phyloP scores from a whole-genome alignment of 371 early-diverging fungal species.

The Mucor racemosus region DNA sequence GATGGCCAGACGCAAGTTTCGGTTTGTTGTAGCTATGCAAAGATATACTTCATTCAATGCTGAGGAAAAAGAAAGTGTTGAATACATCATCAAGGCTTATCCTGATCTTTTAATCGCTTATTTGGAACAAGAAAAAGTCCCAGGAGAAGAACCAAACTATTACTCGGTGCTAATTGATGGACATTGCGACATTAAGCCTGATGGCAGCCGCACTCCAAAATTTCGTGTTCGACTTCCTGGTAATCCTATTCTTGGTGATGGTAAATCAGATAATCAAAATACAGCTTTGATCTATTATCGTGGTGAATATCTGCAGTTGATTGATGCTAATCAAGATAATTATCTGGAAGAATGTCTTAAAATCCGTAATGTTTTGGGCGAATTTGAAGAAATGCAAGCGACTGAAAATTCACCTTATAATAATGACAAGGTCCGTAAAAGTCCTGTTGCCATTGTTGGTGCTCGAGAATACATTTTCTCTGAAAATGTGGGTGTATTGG shows the following conservation, averaged over 20 bases:
- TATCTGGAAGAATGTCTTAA: slow-evolving; percentile 90
- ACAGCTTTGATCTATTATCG: slow-evolving; percentile 82
- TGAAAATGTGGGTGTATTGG: slow-evolving; percentile 85
- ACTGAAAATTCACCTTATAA: slow-evolving; percentile 67
- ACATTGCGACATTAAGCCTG: slow-evolving; percentile 60
- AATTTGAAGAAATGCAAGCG: slow-evolving; percentile 74
- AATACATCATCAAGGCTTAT: slow-evolving; percentile 76
- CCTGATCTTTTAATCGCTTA: slow-evolving; percentile 85
- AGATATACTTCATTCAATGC: slow-evolving; percentile 73
- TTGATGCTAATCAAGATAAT: slow-evolving; percentile 94
- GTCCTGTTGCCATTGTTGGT: slow-evolving; percentile 93
- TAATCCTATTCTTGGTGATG: slow-evolving; percentile 92
- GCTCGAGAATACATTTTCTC: slow-evolving; percentile 92
- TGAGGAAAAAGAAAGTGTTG: slow-evolving; percentile 81
- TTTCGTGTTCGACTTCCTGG: slow-evolving; percentile 85
- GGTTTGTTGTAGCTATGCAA: slow-evolving; percentile 89
- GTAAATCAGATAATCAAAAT: slow-evolving; percentile 93
- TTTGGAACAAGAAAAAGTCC: slow-evolving; percentile 68
- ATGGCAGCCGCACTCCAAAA: slow-evolving; percentile 73
- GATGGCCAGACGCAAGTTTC: slow-evolving; percentile 79
- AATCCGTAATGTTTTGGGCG: slow-evolving; percentile 83
- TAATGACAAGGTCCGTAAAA: slow-evolving; percentile 41
- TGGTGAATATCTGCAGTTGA: slow-evolving; percentile 84
- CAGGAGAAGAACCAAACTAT: slow-evolving; percentile 53
- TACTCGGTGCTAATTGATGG: slow-evolving; percentile 83